Conservation (phyloP, 345 rosid species). For the Ceriops tagal region DNA sequence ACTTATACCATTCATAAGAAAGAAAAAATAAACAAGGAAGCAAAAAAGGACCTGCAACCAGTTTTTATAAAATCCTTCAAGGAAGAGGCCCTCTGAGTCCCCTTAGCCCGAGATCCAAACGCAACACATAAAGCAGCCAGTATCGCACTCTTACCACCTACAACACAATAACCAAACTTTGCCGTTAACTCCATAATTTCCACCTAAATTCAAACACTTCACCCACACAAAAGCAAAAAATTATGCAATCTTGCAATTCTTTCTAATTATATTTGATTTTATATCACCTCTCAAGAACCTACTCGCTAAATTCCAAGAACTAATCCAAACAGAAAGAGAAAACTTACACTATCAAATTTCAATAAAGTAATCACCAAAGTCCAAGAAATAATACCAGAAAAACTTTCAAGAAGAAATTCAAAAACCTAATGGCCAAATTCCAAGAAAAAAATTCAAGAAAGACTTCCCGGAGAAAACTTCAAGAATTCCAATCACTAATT, state of each 20-base stretch:
- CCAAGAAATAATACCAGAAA: too few relatives aligned
- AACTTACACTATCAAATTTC: too few relatives aligned
- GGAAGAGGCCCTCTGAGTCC: slow-evolving; percentile 79
- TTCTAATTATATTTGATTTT: too few relatives aligned
- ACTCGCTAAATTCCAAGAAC: too few relatives aligned
- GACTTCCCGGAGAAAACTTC: too few relatives aligned
- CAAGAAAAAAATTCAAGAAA: too few relatives aligned
- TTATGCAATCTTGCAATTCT: neutral
- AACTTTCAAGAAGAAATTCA: too few relatives aligned
- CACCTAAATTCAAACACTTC: neutral
- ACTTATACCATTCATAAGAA: neutral
- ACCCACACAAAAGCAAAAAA: neutral
- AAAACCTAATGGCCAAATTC: too few relatives aligned
- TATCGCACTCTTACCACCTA: slow-evolving; percentile 97
- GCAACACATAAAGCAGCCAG: slow-evolving; percentile 89
- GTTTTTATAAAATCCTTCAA: slow-evolving; percentile 85
- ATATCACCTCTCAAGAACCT: too few relatives aligned
- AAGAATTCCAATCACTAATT: too few relatives aligned
- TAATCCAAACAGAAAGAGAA: too few relatives aligned
- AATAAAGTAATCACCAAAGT: too few relatives aligned
- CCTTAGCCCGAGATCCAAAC: slow-evolving; percentile 86
- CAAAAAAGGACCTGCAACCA: slow-evolving; percentile 67
- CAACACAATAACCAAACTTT: neutral
- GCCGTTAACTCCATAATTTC: neutral
- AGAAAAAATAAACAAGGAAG: slow-evolving; percentile 5